Percentiles rank a stretch among this genome's conserved stretches.
Conservation (phyloP, 306 rosid species). For the Fagus sylvatica region DNA sequence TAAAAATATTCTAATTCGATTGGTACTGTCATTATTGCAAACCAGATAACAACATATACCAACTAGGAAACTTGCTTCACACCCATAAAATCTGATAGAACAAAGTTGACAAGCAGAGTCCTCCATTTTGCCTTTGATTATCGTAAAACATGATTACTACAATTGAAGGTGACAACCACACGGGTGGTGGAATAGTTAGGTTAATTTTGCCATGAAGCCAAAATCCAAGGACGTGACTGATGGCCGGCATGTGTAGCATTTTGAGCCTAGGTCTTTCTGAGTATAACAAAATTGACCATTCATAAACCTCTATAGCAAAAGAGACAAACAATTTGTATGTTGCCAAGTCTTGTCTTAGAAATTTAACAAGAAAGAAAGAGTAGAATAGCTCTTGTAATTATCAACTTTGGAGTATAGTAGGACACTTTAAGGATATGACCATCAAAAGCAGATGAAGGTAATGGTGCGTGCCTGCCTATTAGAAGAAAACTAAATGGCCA, state of each 20-base stretch:
- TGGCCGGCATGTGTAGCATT: background rate
- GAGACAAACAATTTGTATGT: background rate
- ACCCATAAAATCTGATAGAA: background rate
- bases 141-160: background rate
- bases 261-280: background rate
- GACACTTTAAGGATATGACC: no score
- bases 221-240: background rate
- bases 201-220: background rate
- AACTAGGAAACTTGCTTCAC: background rate
- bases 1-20: no score
- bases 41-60: background rate
- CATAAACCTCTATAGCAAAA: background rate
- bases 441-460: no score
- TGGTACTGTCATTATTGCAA: background rate
- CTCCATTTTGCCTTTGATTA: background rate
- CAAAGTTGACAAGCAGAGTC: background rate
- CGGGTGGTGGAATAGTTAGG: background rate
- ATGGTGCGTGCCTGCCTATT: no score
- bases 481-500: no score
- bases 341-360: background rate
- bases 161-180: slow-evolving; percentile 2
- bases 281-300: background rate
- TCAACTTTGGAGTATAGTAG: no score
- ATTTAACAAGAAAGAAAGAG: background rate
- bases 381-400: no score